A percentile compares a stretch with the other conserved stretches of the same genome.
phyloP scores from a whole-genome alignment of 305 asterid species.

The Rubia peregrina region DNA sequence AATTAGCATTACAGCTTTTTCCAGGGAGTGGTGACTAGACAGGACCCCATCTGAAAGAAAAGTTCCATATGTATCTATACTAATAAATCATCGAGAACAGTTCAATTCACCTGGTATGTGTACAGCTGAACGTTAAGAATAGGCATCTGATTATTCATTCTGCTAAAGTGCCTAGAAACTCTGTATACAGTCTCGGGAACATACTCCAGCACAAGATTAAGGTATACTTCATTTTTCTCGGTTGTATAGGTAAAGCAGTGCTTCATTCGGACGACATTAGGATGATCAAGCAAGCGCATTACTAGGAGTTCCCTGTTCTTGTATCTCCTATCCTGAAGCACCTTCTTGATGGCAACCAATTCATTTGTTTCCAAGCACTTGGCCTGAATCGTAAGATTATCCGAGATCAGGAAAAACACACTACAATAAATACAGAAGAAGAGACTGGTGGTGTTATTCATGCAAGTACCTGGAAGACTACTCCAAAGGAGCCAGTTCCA shows the following conservation, averaged over 20 bases:
- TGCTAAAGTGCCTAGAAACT: constrained; percentile 62
- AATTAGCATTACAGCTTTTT: not conserved
- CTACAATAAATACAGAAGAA: not conserved
- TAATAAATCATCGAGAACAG: not conserved
- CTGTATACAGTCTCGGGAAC: constrained; percentile 82
- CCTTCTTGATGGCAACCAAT: constrained; percentile 92
- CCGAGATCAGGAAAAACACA: not conserved
- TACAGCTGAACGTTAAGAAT: constrained; percentile 71
- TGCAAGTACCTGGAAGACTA: constrained; percentile 73
- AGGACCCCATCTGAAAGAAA: not conserved
- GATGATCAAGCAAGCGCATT: constrained; percentile 75
- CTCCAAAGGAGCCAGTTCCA: constrained; percentile 96
- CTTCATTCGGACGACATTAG: constrained; percentile 68
- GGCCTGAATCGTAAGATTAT: constrained; percentile 36
- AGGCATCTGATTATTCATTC: constrained; percentile 77
- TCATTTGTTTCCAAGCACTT: constrained; percentile 85
- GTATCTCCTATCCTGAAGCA: constrained; percentile 87
- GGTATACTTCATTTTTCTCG: constrained; percentile 84
- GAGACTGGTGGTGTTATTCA: not conserved
- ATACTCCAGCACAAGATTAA: constrained; percentile 84
- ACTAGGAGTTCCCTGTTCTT: constrained; percentile 87
- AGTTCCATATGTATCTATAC: not conserved
- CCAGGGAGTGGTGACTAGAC: not conserved
- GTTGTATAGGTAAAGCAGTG: constrained; percentile 86
- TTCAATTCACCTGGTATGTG: constrained; percentile 59